These are phyloP conservation scores for Babesia sp. DNA, from an alignment of 169 alveolate species.

Conservation along the genomic window DNA sequence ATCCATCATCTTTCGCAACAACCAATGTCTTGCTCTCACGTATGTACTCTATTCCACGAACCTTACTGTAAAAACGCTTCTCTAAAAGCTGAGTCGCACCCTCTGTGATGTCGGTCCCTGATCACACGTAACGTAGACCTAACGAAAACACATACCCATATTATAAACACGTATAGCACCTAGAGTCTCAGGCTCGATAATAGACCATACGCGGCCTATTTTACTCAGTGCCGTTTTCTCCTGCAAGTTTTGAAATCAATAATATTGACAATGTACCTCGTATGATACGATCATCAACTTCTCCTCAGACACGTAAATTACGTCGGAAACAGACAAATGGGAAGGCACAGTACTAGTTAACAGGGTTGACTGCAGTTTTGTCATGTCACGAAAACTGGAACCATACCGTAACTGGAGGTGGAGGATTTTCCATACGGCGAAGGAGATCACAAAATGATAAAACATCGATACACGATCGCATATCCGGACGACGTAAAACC, in stretches of 20 bases:
- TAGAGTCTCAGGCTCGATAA: conserved; percentile 74
- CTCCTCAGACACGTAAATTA: conserved; percentile 15
- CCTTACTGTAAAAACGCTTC: conserved; percentile 32
- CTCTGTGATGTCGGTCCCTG: conserved; percentile 26
- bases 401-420: conserved; percentile 38
- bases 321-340: conserved; percentile 58
- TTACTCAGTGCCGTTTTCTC: conserved; percentile 75
- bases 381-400: neutral
- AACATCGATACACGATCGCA: conserved; percentile 35
- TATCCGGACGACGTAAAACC: conserved; percentile 59
- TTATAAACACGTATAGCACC: conserved; percentile 70
- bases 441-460: conserved; percentile 50
- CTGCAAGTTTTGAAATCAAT: neutral
- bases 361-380: conserved; percentile 10
- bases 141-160: conserved; percentile 51
- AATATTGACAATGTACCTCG: conserved; percentile 18
- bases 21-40: conserved; percentile 26
- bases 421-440: conserved; percentile 34
- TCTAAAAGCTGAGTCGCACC: conserved; percentile 4
- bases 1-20: conserved; percentile 61
- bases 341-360: conserved; percentile 21
- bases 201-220: conserved; percentile 77
- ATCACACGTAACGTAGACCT: neutral
- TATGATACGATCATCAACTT: conserved; percentile 40
- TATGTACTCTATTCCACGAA: conserved; percentile 32